Conservation (phyloP, 176 grass and related monocot species). For the Eragrostis nindensis region DNA sequence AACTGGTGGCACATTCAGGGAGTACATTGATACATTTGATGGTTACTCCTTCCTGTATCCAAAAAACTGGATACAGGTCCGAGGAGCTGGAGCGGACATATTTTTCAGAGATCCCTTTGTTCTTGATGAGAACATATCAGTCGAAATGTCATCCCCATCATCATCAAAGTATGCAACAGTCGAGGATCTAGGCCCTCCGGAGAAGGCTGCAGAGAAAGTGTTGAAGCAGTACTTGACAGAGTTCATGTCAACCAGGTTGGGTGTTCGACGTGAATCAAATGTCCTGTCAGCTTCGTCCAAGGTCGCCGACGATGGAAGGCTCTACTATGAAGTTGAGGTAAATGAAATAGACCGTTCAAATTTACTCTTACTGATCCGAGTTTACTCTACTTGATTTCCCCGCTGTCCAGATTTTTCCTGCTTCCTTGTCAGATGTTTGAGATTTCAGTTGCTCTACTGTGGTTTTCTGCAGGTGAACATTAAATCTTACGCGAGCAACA, state of each 20-base stretch:
- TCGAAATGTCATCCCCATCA: constrained; percentile 89
- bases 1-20: constrained; percentile 57
- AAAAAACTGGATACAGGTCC: constrained; percentile 81
- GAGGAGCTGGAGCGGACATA: constrained; percentile 70
- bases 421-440: not conserved
- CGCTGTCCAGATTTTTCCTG: not conserved
- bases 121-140: constrained; percentile 78
- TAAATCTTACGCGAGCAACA: constrained; percentile 92
- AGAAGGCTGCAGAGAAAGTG: constrained; percentile 66
- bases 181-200: constrained; percentile 65
- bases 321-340: constrained; percentile 97
- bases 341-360: not conserved
- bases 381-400: not conserved
- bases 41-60: constrained; percentile 84
- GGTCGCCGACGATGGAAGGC: constrained; percentile 69
- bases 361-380: not conserved
- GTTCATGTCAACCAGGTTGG: constrained; percentile 83
- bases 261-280: constrained; percentile 70
- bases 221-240: constrained; percentile 80
- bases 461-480: constrained; percentile 76
- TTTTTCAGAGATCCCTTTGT: constrained; percentile 74
- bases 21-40: constrained; percentile 78
- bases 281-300: constrained; percentile 69
- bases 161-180: constrained; percentile 65
- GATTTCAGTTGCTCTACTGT: not conserved